Conservation (phyloP, 768 basidiomycete species). For the Suillus spraguei region DNA sequence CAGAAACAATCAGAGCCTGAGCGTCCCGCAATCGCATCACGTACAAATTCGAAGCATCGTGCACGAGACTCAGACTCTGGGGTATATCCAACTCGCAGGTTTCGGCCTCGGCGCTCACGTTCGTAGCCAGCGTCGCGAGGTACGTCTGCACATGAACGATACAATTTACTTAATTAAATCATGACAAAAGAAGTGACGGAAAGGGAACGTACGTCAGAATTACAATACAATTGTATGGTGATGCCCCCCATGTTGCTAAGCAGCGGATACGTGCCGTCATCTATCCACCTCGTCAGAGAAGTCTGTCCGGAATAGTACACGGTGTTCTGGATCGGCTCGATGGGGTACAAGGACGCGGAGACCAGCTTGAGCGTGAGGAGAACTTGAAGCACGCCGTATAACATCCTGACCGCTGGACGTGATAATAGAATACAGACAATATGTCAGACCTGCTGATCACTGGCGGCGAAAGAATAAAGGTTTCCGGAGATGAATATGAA, state of each 20-base stretch:
- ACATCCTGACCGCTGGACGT: neutral
- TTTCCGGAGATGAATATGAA: neutral
- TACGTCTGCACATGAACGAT: constrained; percentile 35
- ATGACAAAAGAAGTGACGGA: too few relatives aligned
- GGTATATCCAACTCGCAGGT: constrained; percentile 33
- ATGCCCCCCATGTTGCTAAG: constrained; percentile 45
- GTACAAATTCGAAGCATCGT: constrained; percentile 35
- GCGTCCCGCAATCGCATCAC: constrained; percentile 17
- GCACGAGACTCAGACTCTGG: constrained; percentile 22
- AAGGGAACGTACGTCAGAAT: constrained; percentile 41
- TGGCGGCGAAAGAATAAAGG: constrained; percentile 11
- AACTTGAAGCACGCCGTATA: constrained; percentile 11
- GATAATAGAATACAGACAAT: neutral
- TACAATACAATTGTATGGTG: constrained; percentile 48
- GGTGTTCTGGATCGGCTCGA: constrained; percentile 48
- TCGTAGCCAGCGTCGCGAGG: constrained; percentile 45
- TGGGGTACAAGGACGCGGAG: constrained; percentile 50
- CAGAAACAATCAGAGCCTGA: neutral
- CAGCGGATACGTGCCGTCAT: constrained; percentile 44
- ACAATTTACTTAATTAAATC: too few relatives aligned
- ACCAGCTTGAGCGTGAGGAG: constrained; percentile 5
- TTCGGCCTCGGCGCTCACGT: constrained; percentile 39
- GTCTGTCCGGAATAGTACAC: constrained; percentile 46
- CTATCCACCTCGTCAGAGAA: constrained; percentile 50
- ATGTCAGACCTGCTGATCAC: constrained; percentile 33